Base-by-base conservation (phyloP, 768 basidiomycete species). In the Suillus bovinus region DNA sequence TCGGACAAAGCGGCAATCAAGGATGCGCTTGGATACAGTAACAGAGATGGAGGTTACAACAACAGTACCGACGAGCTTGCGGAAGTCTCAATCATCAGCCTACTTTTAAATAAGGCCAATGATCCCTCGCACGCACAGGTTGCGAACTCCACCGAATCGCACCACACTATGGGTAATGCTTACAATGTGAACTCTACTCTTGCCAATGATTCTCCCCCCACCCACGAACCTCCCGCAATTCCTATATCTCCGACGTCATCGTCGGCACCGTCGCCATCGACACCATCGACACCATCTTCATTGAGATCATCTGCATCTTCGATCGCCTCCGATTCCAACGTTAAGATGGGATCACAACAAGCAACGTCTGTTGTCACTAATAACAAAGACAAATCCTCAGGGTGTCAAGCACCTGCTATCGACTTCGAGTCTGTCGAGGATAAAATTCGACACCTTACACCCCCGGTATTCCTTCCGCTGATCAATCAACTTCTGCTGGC, bases 381-480 rank as follows among this genome's bases (percentile, higher is more conserved):
- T 34, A 42, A 62, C 47, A 55, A 61, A 13, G 63, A 60, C 56
- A 13, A 60, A 22, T 56, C 63, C 47, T 61, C 59, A 2, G 42
- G 59, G 41, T 42, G 60, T 41, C 53, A 33, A 17, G 41, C 27
- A 16, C 59, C 59, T 56, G 62, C 47, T 22, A 8, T 57, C 29
- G 38, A 20, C 24, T n/a, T 50, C 57, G 38, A 29, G 31, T 36
- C 60, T 57, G 29, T 8, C 20, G 63, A 66, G 34, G 60, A 69
- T 60, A 58, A 3, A 60, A 58, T 42, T 58, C 59, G 27, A n/a
- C 46, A 24, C 16, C 63, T 66, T 57, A 56, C 67, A 27, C 72
- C 72, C 62, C 36, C 62, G 27, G 62, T 63, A 54, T 82, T 82
- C 61, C 63, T 64, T 33, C 66, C 75, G 39, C 69, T 75, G 59